Conservation (phyloP, 257 asterid genomes). For the Verbena officinalis region DNA sequence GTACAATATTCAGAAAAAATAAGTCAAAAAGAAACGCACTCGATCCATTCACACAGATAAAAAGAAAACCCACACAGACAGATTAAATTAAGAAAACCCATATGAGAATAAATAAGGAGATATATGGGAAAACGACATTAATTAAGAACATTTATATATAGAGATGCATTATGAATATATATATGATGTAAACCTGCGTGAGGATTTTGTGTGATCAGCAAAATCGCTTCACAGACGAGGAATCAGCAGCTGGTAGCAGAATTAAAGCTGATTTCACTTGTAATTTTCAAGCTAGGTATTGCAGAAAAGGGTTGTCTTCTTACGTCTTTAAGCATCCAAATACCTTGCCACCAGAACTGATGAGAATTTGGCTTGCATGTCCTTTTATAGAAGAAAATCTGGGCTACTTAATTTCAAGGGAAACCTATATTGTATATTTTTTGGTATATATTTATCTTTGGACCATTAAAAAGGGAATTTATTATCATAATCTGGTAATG, state of each 20-base stretch:
- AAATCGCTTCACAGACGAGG: slow-evolving; percentile 24
- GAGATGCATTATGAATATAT: neutral
- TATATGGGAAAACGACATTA: neutral
- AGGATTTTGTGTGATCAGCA: slow-evolving; percentile 27
- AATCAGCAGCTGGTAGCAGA: too few relatives aligned
- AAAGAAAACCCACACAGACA: neutral
- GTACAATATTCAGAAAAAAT: neutral
- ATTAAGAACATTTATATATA: slow-evolving; percentile 16
- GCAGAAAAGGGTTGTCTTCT: neutral
- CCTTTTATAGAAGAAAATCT: slow-evolving; percentile 24
- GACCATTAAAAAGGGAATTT: neutral
- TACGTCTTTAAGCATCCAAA: neutral
- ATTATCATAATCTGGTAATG: neutral
- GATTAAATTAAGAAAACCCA: neutral
- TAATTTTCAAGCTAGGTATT: slow-evolving; percentile 10
- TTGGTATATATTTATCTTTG: neutral
- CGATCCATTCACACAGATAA: slow-evolving; percentile 3
- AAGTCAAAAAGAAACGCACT: slow-evolving; percentile 21
- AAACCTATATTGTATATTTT: neutral
- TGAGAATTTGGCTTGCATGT: slow-evolving; percentile 25
- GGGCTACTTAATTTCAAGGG: neutral
- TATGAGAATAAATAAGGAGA: neutral
- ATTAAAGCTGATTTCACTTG: slow-evolving; percentile 16
- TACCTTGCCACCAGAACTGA: neutral
- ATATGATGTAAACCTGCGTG: slow-evolving; percentile 6